Evolutionary conservation across 2,329 filamentous ascomycete genomes (phyloP).

Genomic region (Colletotrichum costaricense): DNA sequence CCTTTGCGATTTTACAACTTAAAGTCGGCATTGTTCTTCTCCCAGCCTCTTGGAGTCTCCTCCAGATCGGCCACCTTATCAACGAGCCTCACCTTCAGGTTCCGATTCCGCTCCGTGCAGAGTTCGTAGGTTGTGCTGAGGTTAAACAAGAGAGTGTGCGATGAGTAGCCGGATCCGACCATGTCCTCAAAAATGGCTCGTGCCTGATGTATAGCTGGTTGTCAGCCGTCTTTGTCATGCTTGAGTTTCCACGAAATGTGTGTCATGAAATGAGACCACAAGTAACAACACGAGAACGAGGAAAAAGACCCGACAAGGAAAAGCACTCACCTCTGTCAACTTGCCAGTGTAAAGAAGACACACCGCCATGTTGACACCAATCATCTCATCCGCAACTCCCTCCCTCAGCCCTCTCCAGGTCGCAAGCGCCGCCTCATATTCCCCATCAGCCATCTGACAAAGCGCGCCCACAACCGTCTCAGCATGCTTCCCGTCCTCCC

Average conservation of each 20-base stretch:
- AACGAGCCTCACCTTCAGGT: constrained; percentile 77
- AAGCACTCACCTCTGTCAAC: constrained; percentile 72
- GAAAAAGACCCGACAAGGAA: neutral
- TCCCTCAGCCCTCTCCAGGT: constrained; percentile 68
- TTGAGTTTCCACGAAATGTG: neutral
- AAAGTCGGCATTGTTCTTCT: constrained; percentile 79
- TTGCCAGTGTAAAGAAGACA: constrained; percentile 84
- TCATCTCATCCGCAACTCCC: constrained; percentile 70
- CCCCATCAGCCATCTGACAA: constrained; percentile 81
- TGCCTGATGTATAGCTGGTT: constrained; percentile 57
- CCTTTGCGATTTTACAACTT: constrained; percentile 67
- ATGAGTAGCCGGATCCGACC: constrained; percentile 71
- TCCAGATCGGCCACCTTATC: constrained; percentile 74
- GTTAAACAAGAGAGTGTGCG: constrained; percentile 88
- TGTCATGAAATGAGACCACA: neutral
- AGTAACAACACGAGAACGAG: neutral
- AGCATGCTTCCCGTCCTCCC: constrained; percentile 45
- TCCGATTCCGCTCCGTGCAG: constrained; percentile 80
- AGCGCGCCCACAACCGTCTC: constrained; percentile 73
- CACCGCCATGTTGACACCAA: constrained; percentile 85
- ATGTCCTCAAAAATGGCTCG: constrained; percentile 74
- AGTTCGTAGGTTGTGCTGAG: constrained; percentile 92
- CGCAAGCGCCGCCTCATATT: constrained; percentile 72
- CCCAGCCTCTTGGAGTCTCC: constrained; percentile 71
- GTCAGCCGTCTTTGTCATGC: constrained; percentile 38